Evolutionary conservation across 805 yeast species (phyloP).

Genomic region (Yarrowia hollandica): DNA sequence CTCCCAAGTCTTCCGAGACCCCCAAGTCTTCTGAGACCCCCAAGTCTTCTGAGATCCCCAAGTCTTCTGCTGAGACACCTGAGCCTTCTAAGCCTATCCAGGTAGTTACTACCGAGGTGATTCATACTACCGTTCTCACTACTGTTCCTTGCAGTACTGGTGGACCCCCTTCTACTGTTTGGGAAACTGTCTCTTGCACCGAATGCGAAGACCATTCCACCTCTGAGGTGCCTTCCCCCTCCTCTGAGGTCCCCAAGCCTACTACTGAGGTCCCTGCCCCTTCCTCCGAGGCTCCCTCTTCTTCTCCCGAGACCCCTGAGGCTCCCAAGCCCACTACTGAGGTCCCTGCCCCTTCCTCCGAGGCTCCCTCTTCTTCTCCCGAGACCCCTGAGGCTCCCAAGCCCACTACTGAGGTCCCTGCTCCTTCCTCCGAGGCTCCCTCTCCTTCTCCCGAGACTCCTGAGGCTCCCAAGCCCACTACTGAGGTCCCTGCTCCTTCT

Average conservation of each 20-base stretch:
- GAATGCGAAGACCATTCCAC: slow-evolving; percentile 12
- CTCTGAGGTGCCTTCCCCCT: background rate
- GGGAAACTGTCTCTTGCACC: slow-evolving; percentile 13
- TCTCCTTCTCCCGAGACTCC: background rate
- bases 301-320: background rate
- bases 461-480: background rate
- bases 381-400: background rate
- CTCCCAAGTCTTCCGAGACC: background rate
- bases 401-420: background rate
- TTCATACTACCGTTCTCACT: slow-evolving; percentile 7
- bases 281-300: background rate
- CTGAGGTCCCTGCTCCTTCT: background rate
- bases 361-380: background rate
- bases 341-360: background rate
- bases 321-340: background rate
- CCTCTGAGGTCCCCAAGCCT: background rate
- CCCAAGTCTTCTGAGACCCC: background rate
- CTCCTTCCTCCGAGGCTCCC: background rate
- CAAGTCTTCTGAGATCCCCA: background rate
- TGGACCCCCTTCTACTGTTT: slow-evolving; percentile 16
- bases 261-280: background rate
- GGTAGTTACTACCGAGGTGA: background rate
- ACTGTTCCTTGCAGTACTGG: slow-evolving; percentile 23
- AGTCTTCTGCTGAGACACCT: background rate
- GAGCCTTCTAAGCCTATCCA: background rate